phyloP scores from a whole-genome alignment of 352 stramenopile species.

The Pythium plurisporium region DNA sequence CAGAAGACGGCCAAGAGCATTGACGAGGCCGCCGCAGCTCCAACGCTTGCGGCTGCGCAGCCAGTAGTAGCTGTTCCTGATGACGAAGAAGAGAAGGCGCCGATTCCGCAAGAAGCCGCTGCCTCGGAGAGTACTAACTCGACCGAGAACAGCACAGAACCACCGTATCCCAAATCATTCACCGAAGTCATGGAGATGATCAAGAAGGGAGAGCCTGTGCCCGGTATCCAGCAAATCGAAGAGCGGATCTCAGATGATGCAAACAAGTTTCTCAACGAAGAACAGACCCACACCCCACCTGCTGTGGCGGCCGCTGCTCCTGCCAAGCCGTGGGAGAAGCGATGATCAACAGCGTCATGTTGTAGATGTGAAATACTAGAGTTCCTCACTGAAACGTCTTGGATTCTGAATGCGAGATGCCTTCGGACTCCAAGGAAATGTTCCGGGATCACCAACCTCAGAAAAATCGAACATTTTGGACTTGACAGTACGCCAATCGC shows the following conservation, averaged over 20 bases:
- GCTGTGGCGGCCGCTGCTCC: neutral
- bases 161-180: conserved; percentile 65
- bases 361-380: too few relatives aligned
- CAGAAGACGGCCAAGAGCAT: conserved; percentile 17
- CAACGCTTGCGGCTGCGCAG: neutral
- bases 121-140: neutral
- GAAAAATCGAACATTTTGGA: too few relatives aligned
- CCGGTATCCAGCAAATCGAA: conserved; percentile 69
- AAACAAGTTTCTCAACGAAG: conserved; percentile 16
- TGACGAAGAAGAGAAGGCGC: conserved; percentile 19
- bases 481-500: too few relatives aligned
- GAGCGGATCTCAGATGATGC: conserved; percentile 69
- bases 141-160: conserved; percentile 19
- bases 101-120: neutral
- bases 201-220: conserved; percentile 66
- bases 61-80: neutral
- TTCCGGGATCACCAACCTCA: too few relatives aligned
- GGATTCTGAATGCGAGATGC: too few relatives aligned
- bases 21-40: neutral
- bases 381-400: too few relatives aligned
- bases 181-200: conserved; percentile 72
- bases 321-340: conserved; percentile 20
- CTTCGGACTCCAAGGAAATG: too few relatives aligned
- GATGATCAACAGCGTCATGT: conserved; percentile 1
- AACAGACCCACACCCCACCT: neutral